A percentile compares a stretch with the other conserved stretches of the same genome.
phyloP scores from a whole-genome alignment of 192 early-diverging fungal genomes.

The Coemansia pectinata region DNA sequence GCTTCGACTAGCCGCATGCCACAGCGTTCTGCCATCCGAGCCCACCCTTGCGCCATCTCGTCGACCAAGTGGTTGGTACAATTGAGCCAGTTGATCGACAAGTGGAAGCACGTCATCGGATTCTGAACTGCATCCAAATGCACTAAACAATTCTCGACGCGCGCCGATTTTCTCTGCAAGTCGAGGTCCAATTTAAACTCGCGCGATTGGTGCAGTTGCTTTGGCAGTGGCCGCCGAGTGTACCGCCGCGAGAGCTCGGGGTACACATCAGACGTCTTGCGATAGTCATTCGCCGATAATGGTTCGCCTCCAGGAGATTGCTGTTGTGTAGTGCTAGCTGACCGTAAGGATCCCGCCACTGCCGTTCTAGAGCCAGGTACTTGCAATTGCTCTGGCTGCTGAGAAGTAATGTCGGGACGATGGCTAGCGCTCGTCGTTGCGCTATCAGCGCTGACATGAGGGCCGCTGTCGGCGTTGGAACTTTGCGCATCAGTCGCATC shows the following conservation, averaged over 20 bases:
- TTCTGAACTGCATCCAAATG: conserved; percentile 93
- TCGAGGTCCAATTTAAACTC: conserved; percentile 82
- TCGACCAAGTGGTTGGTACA: conserved; percentile 89
- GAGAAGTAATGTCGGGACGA: neutral
- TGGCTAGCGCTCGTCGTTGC: neutral
- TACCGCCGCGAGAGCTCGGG: conserved; percentile 14
- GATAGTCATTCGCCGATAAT: conserved; percentile 1
- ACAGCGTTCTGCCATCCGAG: conserved; percentile 76
- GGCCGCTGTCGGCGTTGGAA: neutral
- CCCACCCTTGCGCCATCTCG: conserved; percentile 81
- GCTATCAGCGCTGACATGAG: neutral
- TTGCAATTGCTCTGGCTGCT: neutral
- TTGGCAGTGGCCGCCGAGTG: conserved; percentile 40
- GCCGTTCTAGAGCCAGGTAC: neutral
- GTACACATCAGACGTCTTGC: conserved; percentile 28
- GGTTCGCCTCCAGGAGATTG: neutral
- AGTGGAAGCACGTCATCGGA: conserved; percentile 84
- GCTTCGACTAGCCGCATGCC: conserved; percentile 90
- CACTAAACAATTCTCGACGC: conserved; percentile 80
- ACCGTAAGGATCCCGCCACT: neutral
- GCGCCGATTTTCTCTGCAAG: conserved; percentile 69
- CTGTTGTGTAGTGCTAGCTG: neutral
- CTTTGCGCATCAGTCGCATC: neutral
- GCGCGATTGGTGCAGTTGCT: conserved; percentile 62
- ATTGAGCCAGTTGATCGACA: conserved; percentile 93